Conservation (phyloP, 139 green algal genomes). For the Zygnema circumcarinatum region DNA sequence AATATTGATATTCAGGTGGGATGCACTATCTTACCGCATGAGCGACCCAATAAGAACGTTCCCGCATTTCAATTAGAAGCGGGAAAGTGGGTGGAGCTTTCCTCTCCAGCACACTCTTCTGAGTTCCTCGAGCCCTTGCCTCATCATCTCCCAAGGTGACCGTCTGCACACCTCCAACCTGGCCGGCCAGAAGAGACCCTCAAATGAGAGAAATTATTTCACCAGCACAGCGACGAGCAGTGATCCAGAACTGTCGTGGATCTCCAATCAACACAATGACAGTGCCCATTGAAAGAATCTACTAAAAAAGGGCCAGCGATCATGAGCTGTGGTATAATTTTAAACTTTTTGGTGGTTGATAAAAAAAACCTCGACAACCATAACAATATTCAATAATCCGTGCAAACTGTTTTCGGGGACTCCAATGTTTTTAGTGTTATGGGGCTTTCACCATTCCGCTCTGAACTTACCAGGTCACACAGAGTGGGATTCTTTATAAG, state of each 20-base stretch:
- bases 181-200: constrained; percentile 25
- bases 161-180: constrained; percentile 56
- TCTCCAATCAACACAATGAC: too few species aligned
- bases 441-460: too few species aligned
- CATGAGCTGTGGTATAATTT: too few species aligned
- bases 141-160: constrained; percentile 80
- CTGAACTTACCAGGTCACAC: constrained; percentile 80
- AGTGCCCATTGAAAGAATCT: not conserved
- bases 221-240: not conserved
- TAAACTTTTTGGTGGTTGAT: too few species aligned
- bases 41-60: constrained; percentile 83
- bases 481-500: constrained; percentile 95
- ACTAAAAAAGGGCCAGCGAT: not conserved
- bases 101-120: constrained; percentile 96
- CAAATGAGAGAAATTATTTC: not conserved
- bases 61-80: constrained; percentile 94
- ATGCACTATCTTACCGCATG: constrained; percentile 42
- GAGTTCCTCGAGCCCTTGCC: constrained; percentile 81
- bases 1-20: too few species aligned
- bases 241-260: not conserved
- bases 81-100: constrained; percentile 90
- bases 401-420: too few species aligned
- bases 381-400: too few species aligned
- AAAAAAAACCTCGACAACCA: too few species aligned
- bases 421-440: too few species aligned